Evolutionary conservation across 2,329 filamentous ascomycete species (phyloP), one percentile per base, ranked within the genome.

Genomic region (Basipetospora chlamydospora): DNA sequence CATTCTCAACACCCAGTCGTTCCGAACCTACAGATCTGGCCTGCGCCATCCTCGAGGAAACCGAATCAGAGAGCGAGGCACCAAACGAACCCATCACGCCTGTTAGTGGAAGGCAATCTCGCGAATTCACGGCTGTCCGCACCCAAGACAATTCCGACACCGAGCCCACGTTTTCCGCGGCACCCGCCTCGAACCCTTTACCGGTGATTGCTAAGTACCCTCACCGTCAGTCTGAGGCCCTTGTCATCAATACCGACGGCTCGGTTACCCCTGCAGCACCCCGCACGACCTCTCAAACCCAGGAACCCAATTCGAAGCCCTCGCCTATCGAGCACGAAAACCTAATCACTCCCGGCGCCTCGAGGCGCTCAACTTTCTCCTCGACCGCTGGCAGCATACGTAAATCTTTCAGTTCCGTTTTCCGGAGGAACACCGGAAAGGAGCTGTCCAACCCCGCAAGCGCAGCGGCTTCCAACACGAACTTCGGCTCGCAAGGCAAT

Each of bases 11-110:
- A 15, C 29, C 28, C 16, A 17, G 29, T 26, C 29, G 36, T 18
- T 15, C 23, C 22, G 33, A 28, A 23, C 29, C 36, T 22, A 38
- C 36, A 16, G 36, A 38, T 21, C 36, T 38, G 11, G 26, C n/a
- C 30, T 26, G 29, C 23, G 29, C 36, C 7, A 38, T 38, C 16
- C 36, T 38, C 29, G 36, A 38, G 29, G 36, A 38, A n/a, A 38
- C 36, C 23, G 36, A 38, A 16, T 38, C 36, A 12, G 36, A 38
- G 28, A 38, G 36, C 33, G 36, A 38, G 36, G 26, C 35, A 15
- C 36, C 36, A n/a, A 33, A 33, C 36, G 36, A 38, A 33, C 36
- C 36, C 22, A 22, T 38, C 22, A 38, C 36, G 21, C 36, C 36
- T 13, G 16, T 38, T 17, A 38, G 36, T 17, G 36, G 36, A 16